These are phyloP conservation scores for Ceratobasidium theobromae DNA, from an alignment of 1,284 basidiomycete species.

Conservation along the genomic window DNA sequence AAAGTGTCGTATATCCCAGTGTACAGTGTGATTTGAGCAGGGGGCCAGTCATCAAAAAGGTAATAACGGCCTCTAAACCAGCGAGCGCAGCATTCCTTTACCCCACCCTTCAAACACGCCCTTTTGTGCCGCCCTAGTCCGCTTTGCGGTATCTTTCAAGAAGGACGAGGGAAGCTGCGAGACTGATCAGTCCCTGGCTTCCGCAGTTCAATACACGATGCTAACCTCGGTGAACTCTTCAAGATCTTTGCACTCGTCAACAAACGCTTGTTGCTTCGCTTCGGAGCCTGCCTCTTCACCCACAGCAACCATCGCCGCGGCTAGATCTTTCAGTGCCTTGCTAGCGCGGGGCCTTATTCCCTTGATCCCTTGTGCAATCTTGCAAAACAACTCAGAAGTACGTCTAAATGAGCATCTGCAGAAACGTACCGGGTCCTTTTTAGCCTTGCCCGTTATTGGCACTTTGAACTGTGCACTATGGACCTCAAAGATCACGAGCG, in stretches of 20 bases:
- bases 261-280: conserved; percentile 26
- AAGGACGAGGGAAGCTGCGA: neutral
- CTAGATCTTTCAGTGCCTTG: conserved; percentile 30
- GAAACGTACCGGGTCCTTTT: conserved; percentile 29
- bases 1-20: neutral
- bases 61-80: conserved; percentile 6
- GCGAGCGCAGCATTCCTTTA: conserved; percentile 29
- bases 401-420: neutral
- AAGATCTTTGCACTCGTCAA: conserved; percentile 26
- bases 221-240: conserved; percentile 16
- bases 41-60: conserved; percentile 5
- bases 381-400: neutral
- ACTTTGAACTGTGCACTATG: conserved; percentile 44
- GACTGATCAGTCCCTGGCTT: neutral
- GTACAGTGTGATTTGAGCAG: conserved; percentile 22
- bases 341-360: conserved; percentile 27
- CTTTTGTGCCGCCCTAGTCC: conserved; percentile 17
- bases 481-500: conserved; percentile 62
- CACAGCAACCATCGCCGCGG: conserved; percentile 24
- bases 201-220: neutral
- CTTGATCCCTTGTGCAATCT: conserved; percentile 32
- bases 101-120: conserved; percentile 30
- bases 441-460: conserved; percentile 25
- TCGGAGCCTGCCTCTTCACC: conserved; percentile 23
- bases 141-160: conserved; percentile 12